A percentile compares a stretch with the other conserved stretches of the same genome.
phyloP scores from a whole-genome alignment of 2,329 filamentous ascomycete genomes.

The Fusarium irregulare region DNA sequence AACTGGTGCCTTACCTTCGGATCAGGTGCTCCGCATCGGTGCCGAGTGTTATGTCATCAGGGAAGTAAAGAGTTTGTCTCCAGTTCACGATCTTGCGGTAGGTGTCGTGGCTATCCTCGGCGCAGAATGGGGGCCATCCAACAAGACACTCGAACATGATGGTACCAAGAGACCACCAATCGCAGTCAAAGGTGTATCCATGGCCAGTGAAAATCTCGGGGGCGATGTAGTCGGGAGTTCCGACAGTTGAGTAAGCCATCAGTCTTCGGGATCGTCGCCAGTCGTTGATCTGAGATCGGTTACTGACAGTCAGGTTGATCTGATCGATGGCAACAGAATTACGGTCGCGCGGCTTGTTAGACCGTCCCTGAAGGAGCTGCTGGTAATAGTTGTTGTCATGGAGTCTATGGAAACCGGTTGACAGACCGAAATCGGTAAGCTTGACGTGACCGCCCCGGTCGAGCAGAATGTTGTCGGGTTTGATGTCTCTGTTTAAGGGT shows the following conservation, averaged over 20 bases:
- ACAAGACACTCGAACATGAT: conserved; percentile 99
- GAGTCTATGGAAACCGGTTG: conserved; percentile 96
- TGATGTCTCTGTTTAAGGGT: conserved; percentile 80
- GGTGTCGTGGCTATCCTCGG: conserved; percentile 95
- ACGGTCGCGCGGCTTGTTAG: conserved; percentile 80
- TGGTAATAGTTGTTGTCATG: conserved; percentile 99
- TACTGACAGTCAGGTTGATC: conserved; percentile 97
- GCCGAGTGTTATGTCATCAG: conserved; percentile 90
- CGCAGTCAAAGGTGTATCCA: conserved; percentile 95
- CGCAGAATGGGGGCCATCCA: conserved; percentile 98
- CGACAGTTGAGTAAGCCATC: conserved; percentile 98
- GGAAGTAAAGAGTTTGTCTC: conserved; percentile 95
- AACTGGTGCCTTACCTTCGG: conserved; percentile 73
- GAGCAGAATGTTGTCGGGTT: conserved; percentile 97
- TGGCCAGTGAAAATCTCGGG: conserved; percentile 98
- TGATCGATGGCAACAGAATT: conserved; percentile 97
- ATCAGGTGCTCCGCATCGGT: conserved; percentile 92
- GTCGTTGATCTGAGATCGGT: conserved; percentile 97
- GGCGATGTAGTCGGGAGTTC: conserved; percentile 98
- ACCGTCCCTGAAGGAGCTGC: conserved; percentile 86
- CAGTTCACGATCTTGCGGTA: conserved; percentile 99
- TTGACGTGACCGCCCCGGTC: conserved; percentile 98
- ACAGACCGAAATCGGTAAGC: conserved; percentile 96
- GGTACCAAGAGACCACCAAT: conserved; percentile 99
- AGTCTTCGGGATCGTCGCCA: conserved; percentile 96